Base-by-base conservation (phyloP, 164 flowering plant species). In the Liriodendron chinense region DNA sequence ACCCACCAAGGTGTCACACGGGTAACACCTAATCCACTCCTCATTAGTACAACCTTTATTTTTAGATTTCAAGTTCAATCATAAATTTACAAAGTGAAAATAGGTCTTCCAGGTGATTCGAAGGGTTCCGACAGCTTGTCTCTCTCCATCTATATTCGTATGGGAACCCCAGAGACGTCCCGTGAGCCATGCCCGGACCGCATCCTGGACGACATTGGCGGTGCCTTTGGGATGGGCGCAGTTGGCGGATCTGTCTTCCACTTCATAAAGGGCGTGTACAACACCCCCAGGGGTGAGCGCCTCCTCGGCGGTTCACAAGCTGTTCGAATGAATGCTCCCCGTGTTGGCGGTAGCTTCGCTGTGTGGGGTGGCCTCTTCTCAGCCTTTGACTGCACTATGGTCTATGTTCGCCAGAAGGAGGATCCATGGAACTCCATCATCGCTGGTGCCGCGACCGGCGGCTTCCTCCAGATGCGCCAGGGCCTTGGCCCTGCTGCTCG, bases 361-460 rank as follows among this genome's bases (percentile, higher is more conserved):
- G 95, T 89, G 2, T 94, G 97, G 98, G 97, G 97, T 3, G 97
- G 93, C 1, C 86, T 92, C 1, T 92, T 91, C 82, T 90, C 97
- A n/a, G 79, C 87, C 34, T 91, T 87, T 67, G 98, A 94, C 69
- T 94, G 98, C 81, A 75, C 88, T 74, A 87, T 90, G 92, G 96
- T 90, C 47, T 93, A 88, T 79, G 26, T 88, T 34, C 89, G 98
- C 57, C 94, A 94, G 84, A 94, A 94, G 84, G 98, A 94, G 76
- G 97, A 94, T 26, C 98, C 98, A 0, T 94, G 97, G 97, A 94
- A 94, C 81, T 94, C 97, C 0, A 91, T 94, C 79, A 48, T 91
- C 34, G 90, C 97, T 47, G 98, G 97, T 20, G 98, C 48, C 57
- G 94, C 96, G 65, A 92, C 98, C 18, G 98, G 98, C 0, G 97